phyloP scores from a whole-genome alignment of 1,284 basidiomycete species.

The Mycena citricolor region DNA sequence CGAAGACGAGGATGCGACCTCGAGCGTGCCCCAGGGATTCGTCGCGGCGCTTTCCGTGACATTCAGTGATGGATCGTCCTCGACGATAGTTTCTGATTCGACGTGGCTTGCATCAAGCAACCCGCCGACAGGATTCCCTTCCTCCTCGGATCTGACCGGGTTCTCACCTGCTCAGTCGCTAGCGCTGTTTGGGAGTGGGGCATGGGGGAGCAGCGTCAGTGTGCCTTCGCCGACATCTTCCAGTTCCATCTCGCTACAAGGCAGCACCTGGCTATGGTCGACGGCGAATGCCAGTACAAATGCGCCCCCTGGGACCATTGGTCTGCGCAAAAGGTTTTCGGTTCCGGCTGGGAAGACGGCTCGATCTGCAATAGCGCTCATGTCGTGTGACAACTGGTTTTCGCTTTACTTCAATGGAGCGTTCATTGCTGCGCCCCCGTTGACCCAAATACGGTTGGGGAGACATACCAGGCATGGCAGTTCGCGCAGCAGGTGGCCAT shows the following conservation, averaged over 20 bases:
- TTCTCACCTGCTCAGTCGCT: constrained; percentile 9
- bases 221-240: not conserved
- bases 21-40: constrained; percentile 6
- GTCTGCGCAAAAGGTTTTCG: constrained; percentile 12
- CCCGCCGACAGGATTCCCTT: constrained; percentile 12
- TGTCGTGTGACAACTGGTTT: constrained; percentile 14
- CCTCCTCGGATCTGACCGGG: constrained; percentile 5
- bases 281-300: not conserved
- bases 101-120: constrained; percentile 11
- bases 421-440: constrained; percentile 11
- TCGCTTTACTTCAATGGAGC: constrained; percentile 8
- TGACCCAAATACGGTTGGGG: not conserved
- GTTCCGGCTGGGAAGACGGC: constrained; percentile 8
- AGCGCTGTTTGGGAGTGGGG: constrained; percentile 6
- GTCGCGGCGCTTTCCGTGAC: constrained; percentile 6
- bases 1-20: not conserved
- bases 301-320: constrained; percentile 10
- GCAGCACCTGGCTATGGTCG: constrained; percentile 14
- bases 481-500: not conserved
- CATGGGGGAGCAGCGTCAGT: constrained; percentile 8
- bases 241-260: not conserved
- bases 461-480: not conserved
- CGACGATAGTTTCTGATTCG: constrained; percentile 7
- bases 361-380: constrained; percentile 4
- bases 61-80: constrained; percentile 10